Conservation (phyloP, 495 filamentous ascomycete species). For the Cercophora sp. region DNA sequence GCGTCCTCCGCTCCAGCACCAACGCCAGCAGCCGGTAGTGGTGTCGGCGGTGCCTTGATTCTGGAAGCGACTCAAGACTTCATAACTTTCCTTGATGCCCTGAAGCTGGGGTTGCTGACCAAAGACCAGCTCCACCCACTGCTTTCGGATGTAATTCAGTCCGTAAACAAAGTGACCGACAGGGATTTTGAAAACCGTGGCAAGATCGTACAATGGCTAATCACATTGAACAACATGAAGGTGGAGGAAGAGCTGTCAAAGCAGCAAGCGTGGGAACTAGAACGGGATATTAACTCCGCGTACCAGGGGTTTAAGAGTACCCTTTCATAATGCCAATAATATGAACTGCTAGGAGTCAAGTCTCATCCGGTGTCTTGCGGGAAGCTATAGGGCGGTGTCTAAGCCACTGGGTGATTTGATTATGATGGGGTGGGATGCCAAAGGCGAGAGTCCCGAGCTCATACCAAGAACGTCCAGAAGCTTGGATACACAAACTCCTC, state of each 20-base stretch:
- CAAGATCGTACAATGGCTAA: conserved; percentile 98
- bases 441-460: too few relatives aligned
- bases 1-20: conserved; percentile 45
- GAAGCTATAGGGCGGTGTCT: too few relatives aligned
- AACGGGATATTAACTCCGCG: conserved; percentile 83
- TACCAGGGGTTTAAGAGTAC: conserved; percentile 83
- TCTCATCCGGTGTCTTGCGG: too few relatives aligned
- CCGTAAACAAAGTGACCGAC: conserved; percentile 92
- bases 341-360: too few relatives aligned
- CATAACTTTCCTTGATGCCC: conserved; percentile 93
- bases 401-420: too few relatives aligned
- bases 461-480: conserved; percentile 96
- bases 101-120: conserved; percentile 80
- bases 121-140: conserved; percentile 96
- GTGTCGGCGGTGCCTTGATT: conserved; percentile 69
- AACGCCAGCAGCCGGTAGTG: conserved; percentile 43
- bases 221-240: conserved; percentile 94
- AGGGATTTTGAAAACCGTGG: conserved; percentile 87
- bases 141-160: conserved; percentile 89
- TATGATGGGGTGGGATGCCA: too few relatives aligned
- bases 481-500: conserved; percentile 98
- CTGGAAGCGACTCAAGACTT: conserved; percentile 92
- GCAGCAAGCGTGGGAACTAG: conserved; percentile 80
- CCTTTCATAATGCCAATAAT: conserved; percentile 34
- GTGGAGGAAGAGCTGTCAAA: conserved; percentile 87